Conservation (phyloP, 2,329 filamentous ascomycete genomes). For the Cytospora piceae region DNA sequence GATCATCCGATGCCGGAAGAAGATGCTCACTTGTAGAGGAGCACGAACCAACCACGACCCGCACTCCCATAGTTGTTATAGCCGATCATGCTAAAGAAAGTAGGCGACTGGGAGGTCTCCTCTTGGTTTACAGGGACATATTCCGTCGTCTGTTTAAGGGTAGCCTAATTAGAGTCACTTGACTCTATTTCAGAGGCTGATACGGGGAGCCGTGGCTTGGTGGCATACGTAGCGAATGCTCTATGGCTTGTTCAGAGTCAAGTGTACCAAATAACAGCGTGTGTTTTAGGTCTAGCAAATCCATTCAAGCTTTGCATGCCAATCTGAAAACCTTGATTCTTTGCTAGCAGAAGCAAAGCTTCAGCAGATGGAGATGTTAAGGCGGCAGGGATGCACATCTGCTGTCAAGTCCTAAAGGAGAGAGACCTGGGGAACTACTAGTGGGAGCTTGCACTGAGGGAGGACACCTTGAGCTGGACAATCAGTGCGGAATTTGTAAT, state of each 20-base stretch:
- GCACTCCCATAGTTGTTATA: not conserved
- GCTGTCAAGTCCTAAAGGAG: too few relatives aligned
- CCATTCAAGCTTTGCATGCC: constrained; percentile 21
- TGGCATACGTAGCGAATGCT: constrained; percentile 15
- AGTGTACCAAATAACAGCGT: constrained; percentile 23
- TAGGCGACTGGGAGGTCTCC: constrained; percentile 1
- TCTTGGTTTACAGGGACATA: not conserved
- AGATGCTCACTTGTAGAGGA: not conserved
- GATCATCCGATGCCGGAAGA: not conserved
- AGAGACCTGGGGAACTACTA: too few relatives aligned
- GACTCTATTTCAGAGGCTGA: not conserved
- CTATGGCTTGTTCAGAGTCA: constrained; percentile 13
- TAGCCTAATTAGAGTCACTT: not conserved
- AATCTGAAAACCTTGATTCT: not conserved
- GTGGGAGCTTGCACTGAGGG: too few relatives aligned
- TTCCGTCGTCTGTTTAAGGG: not conserved
- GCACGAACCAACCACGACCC: not conserved
- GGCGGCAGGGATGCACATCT: not conserved
- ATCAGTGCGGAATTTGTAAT: too few relatives aligned
- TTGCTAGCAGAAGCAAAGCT: not conserved
- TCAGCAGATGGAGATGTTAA: not conserved
- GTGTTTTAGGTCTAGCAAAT: constrained; percentile 15
- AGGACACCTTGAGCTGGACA: too few relatives aligned
- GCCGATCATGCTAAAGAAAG: not conserved
- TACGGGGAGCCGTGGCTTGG: constrained; percentile 2